These are phyloP conservation scores for Moniliophthora roreri DNA, from an alignment of 1,284 basidiomycete genomes.

Conservation along the genomic window DNA sequence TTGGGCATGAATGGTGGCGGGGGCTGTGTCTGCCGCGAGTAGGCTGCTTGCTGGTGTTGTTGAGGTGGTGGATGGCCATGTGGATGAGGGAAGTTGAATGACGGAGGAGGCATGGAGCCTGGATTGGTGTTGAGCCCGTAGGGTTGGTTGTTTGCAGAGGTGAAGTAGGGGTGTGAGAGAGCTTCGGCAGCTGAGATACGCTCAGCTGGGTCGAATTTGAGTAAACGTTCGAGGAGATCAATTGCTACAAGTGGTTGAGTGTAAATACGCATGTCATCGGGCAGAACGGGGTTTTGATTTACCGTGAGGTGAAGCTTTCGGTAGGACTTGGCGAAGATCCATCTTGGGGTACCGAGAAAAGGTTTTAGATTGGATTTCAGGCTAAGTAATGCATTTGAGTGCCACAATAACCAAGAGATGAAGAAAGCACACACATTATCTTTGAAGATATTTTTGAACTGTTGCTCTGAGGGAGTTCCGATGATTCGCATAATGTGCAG, in stretches of 20 bases:
- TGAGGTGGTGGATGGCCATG: constrained; percentile 48
- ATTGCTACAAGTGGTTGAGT: constrained; percentile 57
- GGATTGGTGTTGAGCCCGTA: constrained; percentile 47
- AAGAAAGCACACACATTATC: constrained; percentile 72
- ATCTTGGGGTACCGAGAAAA: constrained; percentile 93
- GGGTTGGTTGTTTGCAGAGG: constrained; percentile 45
- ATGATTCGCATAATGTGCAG: constrained; percentile 97
- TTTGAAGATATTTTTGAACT: constrained; percentile 85
- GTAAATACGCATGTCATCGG: constrained; percentile 5
- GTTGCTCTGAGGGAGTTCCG: constrained; percentile 91
- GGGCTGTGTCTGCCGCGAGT: constrained; percentile 44
- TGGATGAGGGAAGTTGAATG: constrained; percentile 69
- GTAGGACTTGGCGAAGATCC: constrained; percentile 85
- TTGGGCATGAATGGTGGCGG: constrained; percentile 31
- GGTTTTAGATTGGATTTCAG: constrained; percentile 87
- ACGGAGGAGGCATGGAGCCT: constrained; percentile 63
- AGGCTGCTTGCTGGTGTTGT: constrained; percentile 35
- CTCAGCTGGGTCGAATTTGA: constrained; percentile 95
- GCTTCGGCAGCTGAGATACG: constrained; percentile 93
- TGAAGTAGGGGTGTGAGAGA: constrained; percentile 93
- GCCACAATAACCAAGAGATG: constrained; percentile 9
- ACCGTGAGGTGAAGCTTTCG: constrained; percentile 92
- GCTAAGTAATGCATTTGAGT: constrained; percentile 47
- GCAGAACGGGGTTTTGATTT: constrained; percentile 15
- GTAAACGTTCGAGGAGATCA: constrained; percentile 91